Conservation (phyloP, 139 green algal genomes). For the Chlorella sp. region DNA sequence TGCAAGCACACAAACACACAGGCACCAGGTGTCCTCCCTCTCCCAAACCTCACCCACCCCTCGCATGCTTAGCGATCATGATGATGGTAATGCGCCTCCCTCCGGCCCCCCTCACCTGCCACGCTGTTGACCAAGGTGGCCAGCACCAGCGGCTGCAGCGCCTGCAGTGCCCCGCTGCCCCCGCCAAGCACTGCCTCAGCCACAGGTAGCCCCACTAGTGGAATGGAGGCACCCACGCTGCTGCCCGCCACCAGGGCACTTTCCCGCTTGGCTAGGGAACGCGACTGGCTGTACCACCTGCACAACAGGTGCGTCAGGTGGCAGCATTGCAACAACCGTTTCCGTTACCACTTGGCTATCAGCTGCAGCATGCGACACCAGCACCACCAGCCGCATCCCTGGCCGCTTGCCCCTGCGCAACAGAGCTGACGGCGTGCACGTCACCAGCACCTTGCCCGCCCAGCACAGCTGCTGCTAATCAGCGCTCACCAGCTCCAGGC, state of each 20-base stretch:
- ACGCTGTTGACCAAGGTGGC: neutral
- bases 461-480: neutral
- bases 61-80: too few relatives aligned
- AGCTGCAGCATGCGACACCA: neutral
- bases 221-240: neutral
- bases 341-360: neutral
- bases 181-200: neutral
- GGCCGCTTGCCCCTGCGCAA: neutral
- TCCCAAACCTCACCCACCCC: too few relatives aligned
- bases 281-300: too few relatives aligned
- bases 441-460: neutral
- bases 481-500: neutral
- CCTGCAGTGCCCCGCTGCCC: too few relatives aligned
- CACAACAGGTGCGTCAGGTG: too few relatives aligned
- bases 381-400: neutral
- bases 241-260: neutral
- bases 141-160: neutral
- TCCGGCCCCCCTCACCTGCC: too few relatives aligned
- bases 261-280: too few relatives aligned
- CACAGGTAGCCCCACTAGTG: neutral
- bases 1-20: too few relatives aligned
- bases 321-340: too few relatives aligned
- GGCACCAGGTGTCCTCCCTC: too few relatives aligned
- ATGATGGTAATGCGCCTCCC: too few relatives aligned
- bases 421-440: neutral